Base-by-base conservation (phyloP, 176 grass and related monocot genomes). In the Ananas comosus region DNA sequence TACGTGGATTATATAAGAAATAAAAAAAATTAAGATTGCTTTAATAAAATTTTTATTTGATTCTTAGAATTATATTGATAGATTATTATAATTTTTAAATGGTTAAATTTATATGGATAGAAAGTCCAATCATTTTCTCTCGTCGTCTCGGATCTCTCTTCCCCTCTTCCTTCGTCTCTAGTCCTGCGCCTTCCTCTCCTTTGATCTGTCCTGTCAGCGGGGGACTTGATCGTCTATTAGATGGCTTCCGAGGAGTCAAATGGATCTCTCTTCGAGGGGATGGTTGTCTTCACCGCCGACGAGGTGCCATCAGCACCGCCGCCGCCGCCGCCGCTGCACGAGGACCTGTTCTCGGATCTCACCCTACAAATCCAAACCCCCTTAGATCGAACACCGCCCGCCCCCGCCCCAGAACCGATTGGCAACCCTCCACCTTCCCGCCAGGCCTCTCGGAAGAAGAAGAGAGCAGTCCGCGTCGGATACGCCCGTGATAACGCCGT, bases 341-440 rank as follows among this genome's bases (percentile, higher is more conserved):
- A 93, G 74, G 89, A 97, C 53, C 89, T 97, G 49, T 97, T 97
- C 86, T 97, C 94, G 12, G 94, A 97, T 85, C 94, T 97, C 79
- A 92, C 94, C 28, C 76, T 97, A 51, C 84, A 61, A 19, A 61
- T 61, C 56, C 17, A 61, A 16, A 61, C 56, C 8, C 33, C 33
- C 33, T 42, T 42, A 42, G 56, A 61, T 85, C 28, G 14, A 68
- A 29, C 89, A 81, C 4, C 49, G 73, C 33, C 69, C 82, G 33
- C 51, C 78, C 13, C 63, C 64, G 8, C 63, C 73, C 49, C 64
- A 75, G 12, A 78, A 74, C 28, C 83, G 66, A 11, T n/a, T 10
- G 29, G 72, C 63, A 71, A 24, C 47, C 24, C 6, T 69, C 80
- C 51, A 68, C 71, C 48, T 74, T 66, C 61, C 64, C 89, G 69